These are phyloP conservation scores for Zelopaecilomyces penicillatus DNA, from an alignment of 2,329 filamentous ascomycete genomes.

Conservation along the genomic window DNA sequence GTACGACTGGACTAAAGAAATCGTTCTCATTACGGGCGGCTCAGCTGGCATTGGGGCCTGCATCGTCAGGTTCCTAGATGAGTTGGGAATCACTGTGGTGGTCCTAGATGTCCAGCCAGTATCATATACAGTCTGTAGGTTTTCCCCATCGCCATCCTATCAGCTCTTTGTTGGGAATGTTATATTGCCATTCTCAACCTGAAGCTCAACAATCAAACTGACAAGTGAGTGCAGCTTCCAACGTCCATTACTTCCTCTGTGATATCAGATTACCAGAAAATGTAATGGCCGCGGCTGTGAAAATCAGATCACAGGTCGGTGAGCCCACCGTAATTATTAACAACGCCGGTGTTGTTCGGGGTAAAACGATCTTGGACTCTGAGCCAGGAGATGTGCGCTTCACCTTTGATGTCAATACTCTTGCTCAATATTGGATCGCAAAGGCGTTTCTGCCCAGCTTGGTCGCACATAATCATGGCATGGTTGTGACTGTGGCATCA, in stretches of 20 bases:
- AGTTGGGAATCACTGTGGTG: constrained; percentile 56
- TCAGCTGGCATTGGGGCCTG: constrained; percentile 63
- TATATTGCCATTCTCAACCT: too few relatives aligned
- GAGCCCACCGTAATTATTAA: constrained; percentile 63
- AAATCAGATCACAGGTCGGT: constrained; percentile 49
- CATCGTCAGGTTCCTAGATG: constrained; percentile 57
- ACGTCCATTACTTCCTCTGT: constrained; percentile 61
- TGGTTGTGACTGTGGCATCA: constrained; percentile 62
- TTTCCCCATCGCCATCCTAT: background rate
- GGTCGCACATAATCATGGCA: constrained; percentile 57
- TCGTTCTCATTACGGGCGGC: constrained; percentile 68
- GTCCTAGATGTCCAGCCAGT: constrained; percentile 62
- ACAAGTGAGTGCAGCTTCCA: constrained; percentile 24
- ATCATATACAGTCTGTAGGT: constrained; percentile 42
- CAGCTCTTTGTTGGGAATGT: too few relatives aligned
- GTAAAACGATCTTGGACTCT: constrained; percentile 51
- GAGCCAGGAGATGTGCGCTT: constrained; percentile 52
- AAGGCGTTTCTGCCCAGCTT: constrained; percentile 62
- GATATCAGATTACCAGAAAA: constrained; percentile 55
- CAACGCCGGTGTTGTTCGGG: constrained; percentile 58
- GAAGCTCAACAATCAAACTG: background rate
- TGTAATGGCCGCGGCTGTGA: constrained; percentile 42
- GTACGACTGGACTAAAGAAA: constrained; percentile 60
- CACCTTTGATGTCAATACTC: constrained; percentile 63
- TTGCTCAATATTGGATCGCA: constrained; percentile 59